Conservation (phyloP, 2,329 filamentous ascomycete genomes). For the Aspergillus ochraceus region DNA sequence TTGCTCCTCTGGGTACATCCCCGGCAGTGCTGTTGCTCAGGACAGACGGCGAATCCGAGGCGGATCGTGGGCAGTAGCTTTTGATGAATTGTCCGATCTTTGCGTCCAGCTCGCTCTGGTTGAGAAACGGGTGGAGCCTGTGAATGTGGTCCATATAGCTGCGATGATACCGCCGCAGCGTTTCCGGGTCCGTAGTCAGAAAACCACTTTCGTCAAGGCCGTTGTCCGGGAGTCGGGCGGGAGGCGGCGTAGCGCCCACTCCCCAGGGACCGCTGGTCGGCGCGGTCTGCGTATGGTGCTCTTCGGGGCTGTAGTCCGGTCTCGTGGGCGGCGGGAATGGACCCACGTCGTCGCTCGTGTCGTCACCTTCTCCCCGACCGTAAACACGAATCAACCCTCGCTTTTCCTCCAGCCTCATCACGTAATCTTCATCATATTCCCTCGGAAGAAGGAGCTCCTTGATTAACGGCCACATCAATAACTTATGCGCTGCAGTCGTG, state of each 20-base stretch:
- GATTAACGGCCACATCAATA: constrained; percentile 73
- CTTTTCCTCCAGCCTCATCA: constrained; percentile 71
- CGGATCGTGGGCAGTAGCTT: constrained; percentile 43
- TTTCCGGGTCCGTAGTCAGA: constrained; percentile 54
- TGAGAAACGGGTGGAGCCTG: constrained; percentile 64
- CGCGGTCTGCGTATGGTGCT: constrained; percentile 36
- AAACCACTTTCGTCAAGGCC: constrained; percentile 53
- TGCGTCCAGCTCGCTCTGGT: constrained; percentile 51
- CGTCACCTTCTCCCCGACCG: constrained; percentile 74
- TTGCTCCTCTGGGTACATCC: constrained; percentile 31
- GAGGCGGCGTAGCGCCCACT: constrained; percentile 33
- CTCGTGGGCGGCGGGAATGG: constrained; percentile 35
- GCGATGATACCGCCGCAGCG: constrained; percentile 51
- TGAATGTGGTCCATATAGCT: constrained; percentile 63
- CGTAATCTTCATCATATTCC: constrained; percentile 66
- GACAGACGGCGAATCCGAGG: constrained; percentile 6
- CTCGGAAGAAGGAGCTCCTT: constrained; percentile 59
- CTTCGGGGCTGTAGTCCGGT: constrained; percentile 25
- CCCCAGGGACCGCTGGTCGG: constrained; percentile 55
- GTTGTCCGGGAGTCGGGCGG: constrained; percentile 38
- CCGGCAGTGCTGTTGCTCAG: constrained; percentile 17
- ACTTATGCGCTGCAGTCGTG: constrained; percentile 81
- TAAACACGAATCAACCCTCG: constrained; percentile 74
- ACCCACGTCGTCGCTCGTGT: constrained; percentile 52
- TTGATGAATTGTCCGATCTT: constrained; percentile 55